Evolutionary conservation across 768 basidiomycete species (phyloP).

Genomic region (Macrolepiota dolichaula): DNA sequence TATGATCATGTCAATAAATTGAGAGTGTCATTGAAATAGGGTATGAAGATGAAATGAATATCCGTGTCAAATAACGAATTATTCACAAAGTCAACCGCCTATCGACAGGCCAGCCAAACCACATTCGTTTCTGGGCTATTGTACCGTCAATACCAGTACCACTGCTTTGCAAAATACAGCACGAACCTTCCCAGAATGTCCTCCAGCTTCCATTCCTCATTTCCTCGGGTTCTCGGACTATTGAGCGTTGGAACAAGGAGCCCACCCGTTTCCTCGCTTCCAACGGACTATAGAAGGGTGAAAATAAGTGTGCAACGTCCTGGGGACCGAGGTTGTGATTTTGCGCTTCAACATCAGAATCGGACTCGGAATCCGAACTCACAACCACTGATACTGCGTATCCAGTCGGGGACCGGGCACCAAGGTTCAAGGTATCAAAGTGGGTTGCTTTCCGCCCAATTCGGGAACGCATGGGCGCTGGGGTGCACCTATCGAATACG

Average conservation of each 20-base stretch:
- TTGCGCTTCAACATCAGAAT: neutral
- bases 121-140: neutral
- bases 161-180: neutral
- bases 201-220: neutral
- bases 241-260: neutral
- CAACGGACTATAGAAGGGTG: constrained; percentile 1
- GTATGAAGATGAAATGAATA: no score
- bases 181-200: neutral
- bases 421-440: neutral
- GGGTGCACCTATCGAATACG: neutral
- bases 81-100: neutral
- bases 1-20: no score
- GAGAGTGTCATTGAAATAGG: no score
- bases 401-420: neutral
- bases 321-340: neutral
- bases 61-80: neutral
- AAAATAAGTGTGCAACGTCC: neutral
- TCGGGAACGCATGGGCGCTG: neutral
- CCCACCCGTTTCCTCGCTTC: constrained; percentile 4
- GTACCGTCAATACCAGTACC: neutral
- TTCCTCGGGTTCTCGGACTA: neutral
- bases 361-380: neutral
- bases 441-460: neutral
- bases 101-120: constrained; percentile 1
- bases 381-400: neutral